Evolutionary conservation across 495 filamentous ascomycete genomes (phyloP).

Genomic region (Corynascus novoguineensis): DNA sequence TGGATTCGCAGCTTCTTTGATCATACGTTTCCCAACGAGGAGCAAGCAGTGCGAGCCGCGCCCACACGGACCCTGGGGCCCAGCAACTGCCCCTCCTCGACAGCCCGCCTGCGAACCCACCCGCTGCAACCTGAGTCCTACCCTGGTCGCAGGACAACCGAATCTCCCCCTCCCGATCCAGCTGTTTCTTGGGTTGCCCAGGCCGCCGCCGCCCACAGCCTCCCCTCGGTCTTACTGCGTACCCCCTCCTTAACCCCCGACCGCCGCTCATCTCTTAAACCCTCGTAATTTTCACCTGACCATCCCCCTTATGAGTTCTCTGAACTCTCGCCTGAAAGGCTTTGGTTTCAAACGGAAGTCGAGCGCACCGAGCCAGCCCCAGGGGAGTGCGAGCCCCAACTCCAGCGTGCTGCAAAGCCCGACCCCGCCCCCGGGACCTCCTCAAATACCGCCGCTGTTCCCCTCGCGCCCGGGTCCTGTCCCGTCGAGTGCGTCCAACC

Average conservation of each 20-base stretch:
- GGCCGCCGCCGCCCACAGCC: slow-evolving; percentile 24
- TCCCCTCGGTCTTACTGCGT: slow-evolving; percentile 11
- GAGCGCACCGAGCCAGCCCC: slow-evolving; percentile 41
- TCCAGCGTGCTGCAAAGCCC: slow-evolving; percentile 37
- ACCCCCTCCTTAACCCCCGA: slow-evolving; percentile 8
- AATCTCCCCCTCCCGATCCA: slow-evolving; percentile 22
- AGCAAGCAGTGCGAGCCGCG: slow-evolving; percentile 19
- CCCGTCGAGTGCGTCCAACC: slow-evolving; percentile 39
- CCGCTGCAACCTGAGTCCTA: slow-evolving; percentile 16
- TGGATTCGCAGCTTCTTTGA: slow-evolving; percentile 3
- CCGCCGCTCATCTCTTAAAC: slow-evolving; percentile 22
- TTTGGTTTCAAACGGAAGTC: slow-evolving; percentile 55
- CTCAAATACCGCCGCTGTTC: slow-evolving; percentile 43
- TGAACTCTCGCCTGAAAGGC: slow-evolving; percentile 57
- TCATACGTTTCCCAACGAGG: not conserved
- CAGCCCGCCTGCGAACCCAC: slow-evolving; percentile 13
- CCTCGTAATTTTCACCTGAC: slow-evolving; percentile 8
- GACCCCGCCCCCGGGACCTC: slow-evolving; percentile 35
- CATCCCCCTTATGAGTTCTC: slow-evolving; percentile 52
- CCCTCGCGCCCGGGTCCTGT: slow-evolving; percentile 38
- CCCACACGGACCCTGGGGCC: not conserved
- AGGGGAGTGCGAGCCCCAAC: slow-evolving; percentile 16
- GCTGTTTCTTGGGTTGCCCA: slow-evolving; percentile 17
- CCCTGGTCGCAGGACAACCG: slow-evolving; percentile 4
- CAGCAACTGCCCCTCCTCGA: not conserved